Evolutionary conservation across 805 yeast species (phyloP), one percentile per base, ranked within the genome.

Genomic region (Candida awuae): DNA sequence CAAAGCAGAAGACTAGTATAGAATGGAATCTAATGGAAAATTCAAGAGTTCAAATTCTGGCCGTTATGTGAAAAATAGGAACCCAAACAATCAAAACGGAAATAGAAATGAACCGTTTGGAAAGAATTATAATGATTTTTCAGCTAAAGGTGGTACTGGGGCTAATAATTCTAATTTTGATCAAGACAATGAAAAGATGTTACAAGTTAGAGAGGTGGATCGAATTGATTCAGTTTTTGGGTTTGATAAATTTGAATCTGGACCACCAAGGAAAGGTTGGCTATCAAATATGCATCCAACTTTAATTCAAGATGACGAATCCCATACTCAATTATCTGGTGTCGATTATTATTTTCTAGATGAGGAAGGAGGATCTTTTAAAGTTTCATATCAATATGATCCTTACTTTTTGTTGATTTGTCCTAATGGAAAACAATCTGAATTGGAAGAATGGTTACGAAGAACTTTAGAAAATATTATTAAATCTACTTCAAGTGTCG

Each of bases 281-380:
- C 65, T 92, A 39, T 73, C 82, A 30, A 94, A 92, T 54, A 86
- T 92, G 92, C 98, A 90, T 63, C 76, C 95, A 2, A 84, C 94
- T 1, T 67, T 83, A 1, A 58, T 83, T 3, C 75, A 81, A 3
- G 70, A 75, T 10, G 75, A 73, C 4, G 79, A 75, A 23, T 65
- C 67, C 31, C 51, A 70, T 9, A 66, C 73, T n/a, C 96, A 95
- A 8, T 67, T 73, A 26, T 75, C 96, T 0, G 98, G 90, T 3
- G 96, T 90, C 3, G 97, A 92, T 51, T 87, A 82, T 59, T 94
- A 94, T 56, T 92, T 94, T 51, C 62, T 92, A 7, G 97, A 88
- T 57, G 95, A 85, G 52, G 97, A 88, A 57, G 99, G 99, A 34
- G 98, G 97, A 6, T 77, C 84, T 32, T 92, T 94, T 66, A 92